Evolutionary conservation across 2,329 filamentous ascomycete species (phyloP), one percentile per base, ranked within the genome.

Genomic region (Monosporascus sp.): DNA sequence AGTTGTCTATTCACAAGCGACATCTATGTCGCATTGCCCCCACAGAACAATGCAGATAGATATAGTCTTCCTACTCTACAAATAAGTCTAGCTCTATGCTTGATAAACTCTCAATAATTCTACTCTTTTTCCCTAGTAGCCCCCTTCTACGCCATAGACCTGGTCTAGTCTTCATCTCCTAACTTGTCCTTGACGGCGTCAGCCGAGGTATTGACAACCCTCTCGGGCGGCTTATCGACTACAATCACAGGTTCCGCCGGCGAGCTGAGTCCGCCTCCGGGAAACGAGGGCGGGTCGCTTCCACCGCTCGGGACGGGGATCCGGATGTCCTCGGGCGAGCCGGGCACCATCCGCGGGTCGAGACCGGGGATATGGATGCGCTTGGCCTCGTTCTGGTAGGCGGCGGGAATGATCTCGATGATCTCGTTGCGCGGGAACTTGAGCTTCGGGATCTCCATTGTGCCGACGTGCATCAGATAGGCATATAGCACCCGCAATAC

Each of bases 391-490:
- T 99, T 99, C 74, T 97, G 94, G 72, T 99, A 99, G 35, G 90
- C 93, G 18, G 93, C 92, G 3, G 94, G 95, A 54, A 97, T 95
- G 67, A 99, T 97, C 77, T 99, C 94, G 61, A 99, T 96, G 66
- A 99, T 97, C 69, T 99, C 91, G 67, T 99, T 88, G 44, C 94
- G 88, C 4, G 94, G 94, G 65, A 99, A 99, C 60, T 90, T 89
- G 56, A 99, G 82, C 61, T 86, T 88, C 4, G 94, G 94, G 57
- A 99, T 99, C 65, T 96, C 91, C 70, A 88, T 88, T 8, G 95
- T 92, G 68, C 93, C 94, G 73, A 94, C 97, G 62, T 96, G 94
- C 94, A 99, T 99, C 39, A 99, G 79, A 71, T 99, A 99, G 24
- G 92, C 92, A 68, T 99, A 99, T 3, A 99, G 80, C 24, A 99